Evolutionary conservation across 2,329 filamentous ascomycete species (phyloP).

Genomic region (Acrocalymma vagum): DNA sequence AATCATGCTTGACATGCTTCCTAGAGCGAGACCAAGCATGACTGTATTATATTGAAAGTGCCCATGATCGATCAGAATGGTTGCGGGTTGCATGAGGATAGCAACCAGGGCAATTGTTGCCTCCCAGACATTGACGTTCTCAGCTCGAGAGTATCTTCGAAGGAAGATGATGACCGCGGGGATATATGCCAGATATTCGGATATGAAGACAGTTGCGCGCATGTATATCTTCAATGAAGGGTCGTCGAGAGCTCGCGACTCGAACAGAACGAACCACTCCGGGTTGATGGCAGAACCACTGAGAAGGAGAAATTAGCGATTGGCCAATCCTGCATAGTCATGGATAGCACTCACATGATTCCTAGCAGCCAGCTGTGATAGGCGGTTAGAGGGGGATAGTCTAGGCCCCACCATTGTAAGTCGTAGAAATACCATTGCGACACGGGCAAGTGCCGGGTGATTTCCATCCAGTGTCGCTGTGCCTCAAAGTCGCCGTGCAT

Average conservation of each 20-base stretch:
- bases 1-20: slow-evolving; percentile 87
- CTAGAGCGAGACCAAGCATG: slow-evolving; percentile 91
- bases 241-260: slow-evolving; percentile 83
- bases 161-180: slow-evolving; percentile 88
- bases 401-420: slow-evolving; percentile 95
- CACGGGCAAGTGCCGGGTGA: slow-evolving; percentile 86
- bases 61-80: slow-evolving; percentile 91
- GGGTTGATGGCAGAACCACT: slow-evolving; percentile 79
- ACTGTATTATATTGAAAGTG: slow-evolving; percentile 99
- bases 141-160: slow-evolving; percentile 78
- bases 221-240: slow-evolving; percentile 89
- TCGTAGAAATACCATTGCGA: slow-evolving; percentile 99
- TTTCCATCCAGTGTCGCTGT: slow-evolving; percentile 98
- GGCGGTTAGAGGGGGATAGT: slow-evolving; percentile 96
- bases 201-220: slow-evolving; percentile 89
- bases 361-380: slow-evolving; percentile 98
- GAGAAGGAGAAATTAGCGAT: slow-evolving; percentile 19
- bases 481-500: slow-evolving; percentile 98
- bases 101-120: slow-evolving; percentile 85
- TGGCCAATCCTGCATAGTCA: too few relatives aligned
- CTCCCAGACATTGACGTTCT: slow-evolving; percentile 82
- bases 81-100: slow-evolving; percentile 89
- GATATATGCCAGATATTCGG: slow-evolving; percentile 89
- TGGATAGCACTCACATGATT: slow-evolving; percentile 73
- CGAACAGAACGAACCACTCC: slow-evolving; percentile 85